Conservation (phyloP, 176 grass and related monocot species). For the Zoysia japonica region DNA sequence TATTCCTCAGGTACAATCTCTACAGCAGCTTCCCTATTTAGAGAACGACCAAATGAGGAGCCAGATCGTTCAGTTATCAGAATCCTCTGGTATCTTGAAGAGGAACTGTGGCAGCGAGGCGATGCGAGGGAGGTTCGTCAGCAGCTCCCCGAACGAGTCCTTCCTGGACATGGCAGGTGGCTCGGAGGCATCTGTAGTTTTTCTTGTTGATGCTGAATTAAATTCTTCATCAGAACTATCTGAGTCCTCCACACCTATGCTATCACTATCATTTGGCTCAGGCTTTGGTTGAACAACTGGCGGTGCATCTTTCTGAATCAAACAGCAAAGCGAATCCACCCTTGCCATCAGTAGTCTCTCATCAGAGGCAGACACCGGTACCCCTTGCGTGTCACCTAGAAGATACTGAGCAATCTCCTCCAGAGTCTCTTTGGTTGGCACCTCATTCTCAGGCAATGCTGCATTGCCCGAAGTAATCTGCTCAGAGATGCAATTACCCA, state of each 20-base stretch:
- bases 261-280: conserved; percentile 44
- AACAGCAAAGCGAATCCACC: conserved; percentile 84
- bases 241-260: conserved; percentile 40
- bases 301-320: conserved; percentile 70
- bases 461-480: conserved; percentile 74
- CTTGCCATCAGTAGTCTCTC: conserved; percentile 72
- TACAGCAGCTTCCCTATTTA: conserved; percentile 38
- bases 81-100: conserved; percentile 80
- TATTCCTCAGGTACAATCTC: conserved; percentile 55
- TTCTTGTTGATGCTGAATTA: conserved; percentile 37
- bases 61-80: conserved; percentile 52
- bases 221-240: conserved; percentile 70
- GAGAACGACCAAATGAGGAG: background rate
- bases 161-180: conserved; percentile 60
- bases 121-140: conserved; percentile 78
- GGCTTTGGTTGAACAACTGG: conserved; percentile 24
- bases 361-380: conserved; percentile 56
- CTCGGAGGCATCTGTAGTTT: conserved; percentile 26
- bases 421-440: conserved; percentile 71
- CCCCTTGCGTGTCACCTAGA: conserved; percentile 66
- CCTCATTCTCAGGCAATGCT: conserved; percentile 44
- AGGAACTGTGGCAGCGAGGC: conserved; percentile 79
- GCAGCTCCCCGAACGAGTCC: conserved; percentile 81
- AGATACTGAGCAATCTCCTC: conserved; percentile 88
- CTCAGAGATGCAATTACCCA: conserved; percentile 81